Evolutionary conservation across 768 basidiomycete genomes (phyloP), one percentile per base, ranked within the genome.

Genomic region (Mrakia gelida): DNA sequence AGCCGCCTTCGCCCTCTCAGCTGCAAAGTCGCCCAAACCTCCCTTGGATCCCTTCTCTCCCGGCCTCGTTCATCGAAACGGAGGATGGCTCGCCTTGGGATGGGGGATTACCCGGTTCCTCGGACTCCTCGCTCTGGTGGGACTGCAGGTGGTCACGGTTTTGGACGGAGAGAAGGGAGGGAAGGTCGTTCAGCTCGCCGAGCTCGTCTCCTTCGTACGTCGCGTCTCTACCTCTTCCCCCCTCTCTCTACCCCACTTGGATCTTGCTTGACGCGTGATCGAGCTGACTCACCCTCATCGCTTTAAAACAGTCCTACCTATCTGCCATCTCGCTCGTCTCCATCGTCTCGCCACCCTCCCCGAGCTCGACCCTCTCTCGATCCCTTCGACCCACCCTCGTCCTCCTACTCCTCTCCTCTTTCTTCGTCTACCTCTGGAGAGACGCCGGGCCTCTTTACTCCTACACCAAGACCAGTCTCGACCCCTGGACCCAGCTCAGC

Each of bases 101-200:
- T 78, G 77, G 77, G 71, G 71, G 7, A 3, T 52, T 7, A 15
- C 67, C 21, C 59, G 77, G 13, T 30, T 78, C 23, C 43, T 43
- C 16, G 77, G 72, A 38, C 67, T 78, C 32, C 15, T 52, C 54
- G 62, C 49, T 15, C 49, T 74, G 32, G 62, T 49, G 32, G 71
- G 49, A 23, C 23, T 74, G 30, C 43, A 72, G 34, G 23, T 72
- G n/a, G 61, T 45, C 9, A 13, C 45, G 45, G 59, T 61, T 8
- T 23, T 30, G 21, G 72, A 62, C 2, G 32, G 67, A 11, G 32
- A 49, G 52, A 34, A 30, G 45, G 28, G 23, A 54, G 72, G 56
- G 34, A 26, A 23, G 11, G 28, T 49, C 28, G 77, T 68, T 16
- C 56, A 73, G 45, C 62, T 74, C 30, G 32, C 65, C 2, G 28